phyloP scores from a whole-genome alignment of 75 land plant species.

The Picea sitchensis region DNA sequence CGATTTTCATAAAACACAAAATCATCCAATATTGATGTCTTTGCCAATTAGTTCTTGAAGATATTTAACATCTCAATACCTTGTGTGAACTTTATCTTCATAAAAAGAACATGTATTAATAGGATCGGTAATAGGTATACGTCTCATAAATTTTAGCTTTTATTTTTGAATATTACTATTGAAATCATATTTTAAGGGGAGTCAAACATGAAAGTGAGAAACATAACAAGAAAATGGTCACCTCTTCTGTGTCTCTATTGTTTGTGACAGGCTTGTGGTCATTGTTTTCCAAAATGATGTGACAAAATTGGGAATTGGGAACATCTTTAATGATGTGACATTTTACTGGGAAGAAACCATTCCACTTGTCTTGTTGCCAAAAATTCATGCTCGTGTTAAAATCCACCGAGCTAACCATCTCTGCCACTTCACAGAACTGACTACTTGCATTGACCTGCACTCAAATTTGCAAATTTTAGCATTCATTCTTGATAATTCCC shows the following conservation, averaged over 20 bases:
- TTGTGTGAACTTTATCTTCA: conserved; percentile 16
- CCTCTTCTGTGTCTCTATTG: conserved; percentile 73
- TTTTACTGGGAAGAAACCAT: conserved; percentile 62
- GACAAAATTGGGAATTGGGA: conserved; percentile 49
- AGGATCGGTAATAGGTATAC: neutral
- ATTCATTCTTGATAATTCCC: neutral
- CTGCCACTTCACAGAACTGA: conserved; percentile 68
- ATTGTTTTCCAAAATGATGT: conserved; percentile 62
- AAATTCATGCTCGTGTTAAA: conserved; percentile 43
- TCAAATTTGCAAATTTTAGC: neutral
- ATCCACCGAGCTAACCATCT: conserved; percentile 38
- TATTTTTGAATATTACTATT: neutral
- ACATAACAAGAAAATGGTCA: conserved; percentile 3
- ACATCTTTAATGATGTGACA: conserved; percentile 76
- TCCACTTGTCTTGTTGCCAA: conserved; percentile 81
- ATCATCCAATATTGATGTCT: conserved; percentile 26
- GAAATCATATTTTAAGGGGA: neutral
- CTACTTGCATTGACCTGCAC: conserved; percentile 61
- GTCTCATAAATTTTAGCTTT: neutral
- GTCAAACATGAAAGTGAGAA: neutral
- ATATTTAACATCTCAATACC: conserved; percentile 22
- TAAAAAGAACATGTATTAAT: neutral
- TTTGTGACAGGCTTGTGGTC: conserved; percentile 71
- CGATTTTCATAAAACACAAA: conserved; percentile 41
- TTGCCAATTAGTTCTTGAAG: conserved; percentile 11